Evolutionary conservation across 148 eudicot genomes (phyloP).

Genomic region (Linanthus parryae): DNA sequence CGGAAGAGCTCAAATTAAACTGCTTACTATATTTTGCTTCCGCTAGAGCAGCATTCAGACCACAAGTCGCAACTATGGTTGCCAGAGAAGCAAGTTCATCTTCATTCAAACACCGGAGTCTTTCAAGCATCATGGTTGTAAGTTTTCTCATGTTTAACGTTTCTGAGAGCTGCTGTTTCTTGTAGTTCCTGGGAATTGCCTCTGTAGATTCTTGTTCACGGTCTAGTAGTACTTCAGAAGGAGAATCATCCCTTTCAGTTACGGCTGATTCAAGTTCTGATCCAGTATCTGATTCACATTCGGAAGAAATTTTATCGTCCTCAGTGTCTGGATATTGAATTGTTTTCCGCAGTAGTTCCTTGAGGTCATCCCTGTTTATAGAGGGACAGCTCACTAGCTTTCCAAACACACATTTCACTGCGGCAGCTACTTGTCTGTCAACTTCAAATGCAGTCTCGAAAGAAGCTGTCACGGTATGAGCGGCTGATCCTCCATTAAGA

Average conservation of each 20-base stretch:
- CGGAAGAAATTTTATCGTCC: constrained; percentile 37
- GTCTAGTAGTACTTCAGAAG: constrained; percentile 11
- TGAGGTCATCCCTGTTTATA: constrained; percentile 60
- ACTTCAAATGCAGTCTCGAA: constrained; percentile 89
- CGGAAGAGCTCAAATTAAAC: constrained; percentile 13
- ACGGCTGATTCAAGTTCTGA: constrained; percentile 30
- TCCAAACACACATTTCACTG: constrained; percentile 68
- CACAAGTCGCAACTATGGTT: constrained; percentile 90
- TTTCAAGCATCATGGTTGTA: constrained; percentile 70
- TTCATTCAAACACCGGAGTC: constrained; percentile 72
- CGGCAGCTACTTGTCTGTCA: constrained; percentile 89
- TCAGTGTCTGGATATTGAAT: constrained; percentile 66
- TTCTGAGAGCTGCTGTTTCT: constrained; percentile 35
- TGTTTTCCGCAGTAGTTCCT: constrained; percentile 60
- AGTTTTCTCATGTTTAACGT: constrained; percentile 45
- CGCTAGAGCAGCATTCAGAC: constrained; percentile 78
- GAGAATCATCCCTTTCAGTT: constrained; percentile 18
- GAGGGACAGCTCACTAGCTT: constrained; percentile 67
- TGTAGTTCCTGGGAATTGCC: constrained; percentile 22
- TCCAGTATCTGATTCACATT: constrained; percentile 49
- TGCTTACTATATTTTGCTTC: constrained; percentile 27
- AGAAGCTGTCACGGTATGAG: constrained; percentile 63
- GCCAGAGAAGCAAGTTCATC: constrained; percentile 92
- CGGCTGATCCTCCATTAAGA: constrained; percentile 40
- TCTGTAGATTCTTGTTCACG: constrained; percentile 6